phyloP scores from a whole-genome alignment of 139 green algal genomes.

The Tetradesmus obliquus region DNA sequence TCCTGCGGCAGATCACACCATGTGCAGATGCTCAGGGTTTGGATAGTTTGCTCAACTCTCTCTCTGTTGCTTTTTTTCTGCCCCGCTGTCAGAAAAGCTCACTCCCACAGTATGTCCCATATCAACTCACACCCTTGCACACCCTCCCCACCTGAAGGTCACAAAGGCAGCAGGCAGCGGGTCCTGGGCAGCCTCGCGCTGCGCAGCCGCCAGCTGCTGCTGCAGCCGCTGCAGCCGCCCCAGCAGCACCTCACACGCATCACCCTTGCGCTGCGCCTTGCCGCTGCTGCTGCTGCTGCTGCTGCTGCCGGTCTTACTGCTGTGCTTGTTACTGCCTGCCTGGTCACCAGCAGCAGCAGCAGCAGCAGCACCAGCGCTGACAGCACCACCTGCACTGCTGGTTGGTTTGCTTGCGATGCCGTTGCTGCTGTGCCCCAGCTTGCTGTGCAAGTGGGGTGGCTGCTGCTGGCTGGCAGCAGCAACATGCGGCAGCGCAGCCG shows the following conservation, averaged over 20 bases:
- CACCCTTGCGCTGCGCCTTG: not conserved
- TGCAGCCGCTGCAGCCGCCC: not conserved
- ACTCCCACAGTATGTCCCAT: no score
- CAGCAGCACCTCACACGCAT: slow-evolving; percentile 13
- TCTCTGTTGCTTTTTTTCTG: no score
- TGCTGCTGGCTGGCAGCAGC: not conserved
- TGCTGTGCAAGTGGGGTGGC: not conserved
- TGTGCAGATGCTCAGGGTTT: no score
- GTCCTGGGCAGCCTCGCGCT: not conserved
- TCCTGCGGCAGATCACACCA: not conserved
- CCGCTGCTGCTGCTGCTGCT: not conserved
- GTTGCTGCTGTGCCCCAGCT: not conserved
- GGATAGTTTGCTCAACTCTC: no score
- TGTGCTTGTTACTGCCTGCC: not conserved
- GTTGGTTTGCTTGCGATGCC: not conserved
- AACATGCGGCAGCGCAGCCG: not conserved
- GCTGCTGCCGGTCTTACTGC: not conserved
- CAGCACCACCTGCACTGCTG: not conserved
- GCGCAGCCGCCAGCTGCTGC: not conserved
- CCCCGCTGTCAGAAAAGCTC: no score
- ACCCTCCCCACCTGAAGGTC: slow-evolving; percentile 58
- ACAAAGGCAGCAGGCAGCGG: slow-evolving; percentile 63
- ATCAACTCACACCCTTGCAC: no score
- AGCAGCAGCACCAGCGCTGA: not conserved
- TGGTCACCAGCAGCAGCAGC: not conserved